These are phyloP conservation scores for Zygosaccharomyces pseudorouxii DNA, from an alignment of 805 yeast species.

Conservation along the genomic window DNA sequence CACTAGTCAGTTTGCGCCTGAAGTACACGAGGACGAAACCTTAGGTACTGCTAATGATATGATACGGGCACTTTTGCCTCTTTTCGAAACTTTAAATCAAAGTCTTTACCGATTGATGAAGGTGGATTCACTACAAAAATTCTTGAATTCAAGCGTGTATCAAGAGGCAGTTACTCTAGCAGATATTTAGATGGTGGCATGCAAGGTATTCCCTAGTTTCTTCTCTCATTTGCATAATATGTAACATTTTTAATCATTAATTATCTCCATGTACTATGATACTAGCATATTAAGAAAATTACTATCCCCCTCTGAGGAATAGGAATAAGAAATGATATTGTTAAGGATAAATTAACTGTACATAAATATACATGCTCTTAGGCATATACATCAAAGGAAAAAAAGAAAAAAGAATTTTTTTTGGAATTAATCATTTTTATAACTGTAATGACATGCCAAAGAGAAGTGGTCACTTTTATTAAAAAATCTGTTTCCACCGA, in stretches of 20 bases:
- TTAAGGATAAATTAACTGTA: constrained; percentile 11
- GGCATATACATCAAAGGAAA: constrained; percentile 11
- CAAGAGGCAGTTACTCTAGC: constrained; percentile 28
- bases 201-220: not conserved
- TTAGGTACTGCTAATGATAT: constrained; percentile 32
- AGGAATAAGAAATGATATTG: not conserved
- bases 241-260: not conserved
- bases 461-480: constrained; percentile 1
- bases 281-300: not conserved
- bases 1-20: not conserved
- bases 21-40: constrained; percentile 2
- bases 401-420: not conserved
- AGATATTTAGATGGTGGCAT: not conserved
- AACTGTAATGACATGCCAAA: constrained; percentile 9
- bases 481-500: not conserved
- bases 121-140: constrained; percentile 69
- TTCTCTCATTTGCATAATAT: not conserved
- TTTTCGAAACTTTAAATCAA: constrained; percentile 46
- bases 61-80: constrained; percentile 38
- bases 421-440: constrained; percentile 6
- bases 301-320: not conserved
- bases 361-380: constrained; percentile 12
- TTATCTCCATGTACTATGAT: not conserved
- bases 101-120: constrained; percentile 60
- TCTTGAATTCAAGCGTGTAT: constrained; percentile 43